A percentile compares a stretch with the other conserved stretches of the same genome.
Evolutionary conservation across 768 basidiomycete species (phyloP).

Genomic region (Podaxis sp.): DNA sequence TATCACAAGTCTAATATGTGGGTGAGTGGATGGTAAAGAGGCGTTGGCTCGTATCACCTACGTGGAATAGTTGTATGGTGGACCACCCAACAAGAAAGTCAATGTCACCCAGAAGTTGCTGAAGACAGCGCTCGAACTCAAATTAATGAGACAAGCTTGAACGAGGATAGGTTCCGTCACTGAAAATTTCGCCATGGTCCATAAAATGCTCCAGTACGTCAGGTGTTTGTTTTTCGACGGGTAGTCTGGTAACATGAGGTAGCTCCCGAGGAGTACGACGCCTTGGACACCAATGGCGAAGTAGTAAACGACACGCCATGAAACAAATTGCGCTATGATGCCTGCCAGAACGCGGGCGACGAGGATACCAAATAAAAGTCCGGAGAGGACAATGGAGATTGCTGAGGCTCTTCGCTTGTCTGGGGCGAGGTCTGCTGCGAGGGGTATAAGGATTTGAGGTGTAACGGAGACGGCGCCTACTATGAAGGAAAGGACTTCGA

Average conservation of each 20-base stretch:
- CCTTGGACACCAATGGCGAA: constrained; percentile 69
- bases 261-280: constrained; percentile 53
- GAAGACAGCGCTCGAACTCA: constrained; percentile 58
- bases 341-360: constrained; percentile 73
- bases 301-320: constrained; percentile 77
- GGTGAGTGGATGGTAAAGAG: not conserved
- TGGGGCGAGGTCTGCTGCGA: constrained; percentile 81
- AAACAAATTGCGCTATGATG: constrained; percentile 64
- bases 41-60: constrained; percentile 23
- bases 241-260: constrained; percentile 74
- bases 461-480: constrained; percentile 69
- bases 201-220: constrained; percentile 64
- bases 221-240: constrained; percentile 67
- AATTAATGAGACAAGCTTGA: constrained; percentile 59
- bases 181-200: constrained; percentile 72
- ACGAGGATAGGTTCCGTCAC: constrained; percentile 77
- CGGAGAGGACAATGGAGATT: constrained; percentile 67
- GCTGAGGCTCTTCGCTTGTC: constrained; percentile 69
- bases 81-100: constrained; percentile 76
- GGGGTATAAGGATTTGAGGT: constrained; percentile 71
- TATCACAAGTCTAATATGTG: constrained; percentile 40
- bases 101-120: constrained; percentile 68
- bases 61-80: constrained; percentile 77
- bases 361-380: constrained; percentile 68
- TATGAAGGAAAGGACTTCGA: constrained; percentile 67